These are phyloP conservation scores for Stygiomarasmius scandens DNA, from an alignment of 1,284 basidiomycete genomes.

Conservation along the genomic window DNA sequence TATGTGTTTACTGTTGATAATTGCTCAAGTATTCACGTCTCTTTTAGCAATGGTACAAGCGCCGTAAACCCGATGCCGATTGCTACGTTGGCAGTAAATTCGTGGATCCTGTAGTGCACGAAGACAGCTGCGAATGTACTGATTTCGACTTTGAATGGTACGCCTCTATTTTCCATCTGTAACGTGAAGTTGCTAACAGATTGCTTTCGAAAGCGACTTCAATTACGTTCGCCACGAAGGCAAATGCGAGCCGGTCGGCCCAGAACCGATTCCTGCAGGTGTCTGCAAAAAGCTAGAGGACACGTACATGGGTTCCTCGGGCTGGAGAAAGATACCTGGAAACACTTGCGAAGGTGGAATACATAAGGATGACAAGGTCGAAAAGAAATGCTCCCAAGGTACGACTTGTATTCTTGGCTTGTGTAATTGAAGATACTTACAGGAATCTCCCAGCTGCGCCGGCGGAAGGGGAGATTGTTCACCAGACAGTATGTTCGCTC, in stretches of 20 bases:
- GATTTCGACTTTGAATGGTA: conserved; percentile 95
- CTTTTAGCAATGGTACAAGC: conserved; percentile 88
- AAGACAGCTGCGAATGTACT: conserved; percentile 84
- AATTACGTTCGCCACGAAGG: conserved; percentile 79
- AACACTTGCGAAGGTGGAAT: conserved; percentile 83
- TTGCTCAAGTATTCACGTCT: not conserved
- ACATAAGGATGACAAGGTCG: conserved; percentile 65
- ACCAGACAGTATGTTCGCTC: conserved; percentile 50
- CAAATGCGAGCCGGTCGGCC: conserved; percentile 80
- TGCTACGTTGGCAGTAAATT: conserved; percentile 96
- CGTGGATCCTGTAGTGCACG: conserved; percentile 79
- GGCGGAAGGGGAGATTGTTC: conserved; percentile 71
- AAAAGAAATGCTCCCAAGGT: conserved; percentile 81
- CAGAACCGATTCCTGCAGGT: conserved; percentile 82
- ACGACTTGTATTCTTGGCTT: not conserved
- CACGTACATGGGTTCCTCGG: conserved; percentile 86
- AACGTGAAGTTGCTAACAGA: not conserved
- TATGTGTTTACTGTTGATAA: too few species aligned
- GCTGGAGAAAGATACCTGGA: conserved; percentile 91
- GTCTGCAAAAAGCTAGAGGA: conserved; percentile 68
- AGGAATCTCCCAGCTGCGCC: too few species aligned
- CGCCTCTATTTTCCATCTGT: conserved; percentile 25
- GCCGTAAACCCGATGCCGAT: conserved; percentile 82
- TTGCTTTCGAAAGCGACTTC: conserved; percentile 75
- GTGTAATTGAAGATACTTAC: too few species aligned